These are phyloP conservation scores for Trichoderma pleuroti DNA, from an alignment of 2,329 filamentous ascomycete genomes.

Conservation along the genomic window DNA sequence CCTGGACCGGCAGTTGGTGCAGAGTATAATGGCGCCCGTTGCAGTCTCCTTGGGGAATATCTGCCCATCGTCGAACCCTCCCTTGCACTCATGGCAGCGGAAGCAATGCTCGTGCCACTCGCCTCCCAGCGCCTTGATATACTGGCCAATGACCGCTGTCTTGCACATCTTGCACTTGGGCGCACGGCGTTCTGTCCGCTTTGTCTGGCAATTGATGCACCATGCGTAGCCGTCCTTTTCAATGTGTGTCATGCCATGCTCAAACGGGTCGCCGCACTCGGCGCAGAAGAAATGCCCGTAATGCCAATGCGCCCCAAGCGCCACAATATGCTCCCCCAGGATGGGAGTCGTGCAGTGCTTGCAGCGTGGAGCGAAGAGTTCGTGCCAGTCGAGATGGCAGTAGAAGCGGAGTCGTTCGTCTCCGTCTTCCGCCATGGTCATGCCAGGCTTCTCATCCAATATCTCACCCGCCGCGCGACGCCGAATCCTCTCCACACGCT, in stretches of 20 bases:
- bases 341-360: slow-evolving; percentile 97
- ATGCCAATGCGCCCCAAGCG: slow-evolving; percentile 94
- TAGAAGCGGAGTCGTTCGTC: slow-evolving; percentile 79
- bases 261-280: slow-evolving; percentile 96
- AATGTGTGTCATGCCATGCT: slow-evolving; percentile 64
- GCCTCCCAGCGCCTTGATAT: slow-evolving; percentile 80
- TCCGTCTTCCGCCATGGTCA: slow-evolving; percentile 66
- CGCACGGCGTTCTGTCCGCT: slow-evolving; percentile 80
- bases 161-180: slow-evolving; percentile 86
- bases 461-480: slow-evolving; percentile 57
- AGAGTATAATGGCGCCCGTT: slow-evolving; percentile 53
- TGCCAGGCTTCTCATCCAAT: slow-evolving; percentile 59
- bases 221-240: slow-evolving; percentile 98
- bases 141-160: slow-evolving; percentile 80
- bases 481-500: slow-evolving; percentile 70
- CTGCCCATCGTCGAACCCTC: slow-evolving; percentile 61
- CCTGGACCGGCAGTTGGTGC: slow-evolving; percentile 56
- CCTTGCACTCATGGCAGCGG: slow-evolving; percentile 64
- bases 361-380: slow-evolving; percentile 86
- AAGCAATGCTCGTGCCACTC: slow-evolving; percentile 97
- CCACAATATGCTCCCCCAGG: slow-evolving; percentile 88
- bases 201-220: slow-evolving; percentile 91
- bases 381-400: slow-evolving; percentile 98
- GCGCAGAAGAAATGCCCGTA: slow-evolving; percentile 98
- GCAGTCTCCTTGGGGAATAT: slow-evolving; percentile 57